Evolutionary conservation across 306 rosid species (phyloP), one percentile per base, ranked within the genome.

Genomic region (Trifolium repens): DNA sequence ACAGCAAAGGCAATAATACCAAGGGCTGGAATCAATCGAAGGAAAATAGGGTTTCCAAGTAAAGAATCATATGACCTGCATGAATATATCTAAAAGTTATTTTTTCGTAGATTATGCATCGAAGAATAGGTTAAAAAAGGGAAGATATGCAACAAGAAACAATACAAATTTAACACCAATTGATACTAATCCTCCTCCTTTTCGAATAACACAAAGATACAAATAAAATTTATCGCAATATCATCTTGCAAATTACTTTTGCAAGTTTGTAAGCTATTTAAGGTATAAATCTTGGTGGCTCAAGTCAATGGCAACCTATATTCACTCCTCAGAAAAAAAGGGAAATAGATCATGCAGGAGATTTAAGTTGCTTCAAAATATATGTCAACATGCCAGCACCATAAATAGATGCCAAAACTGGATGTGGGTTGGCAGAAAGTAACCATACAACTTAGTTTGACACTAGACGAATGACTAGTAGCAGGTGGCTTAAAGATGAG

Each of bases 1-100:
- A 89, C 89, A 79, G 97, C 92, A 84, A 96, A 96, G 74, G 93
- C 91, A 84, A 96, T 89, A 85, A 92, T 37, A 73, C 96, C 88
- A 80, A 85, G 86, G 60, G 97, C 96, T 9, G 96, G 91, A 75
- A 96, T 77, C 88, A 96, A 84, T 65, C 85, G 86, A 74, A 81
- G 76, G 57, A 85, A 77, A 75, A 79, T 74, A 72, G 92, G 86
- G 79, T 74, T 92, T 78, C 92, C 89, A 32, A 30, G 71, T 78
- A 94, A 77, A 68, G 91, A 84, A 67, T 77, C 87, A 76, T 79
- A 88, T 77, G 96, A 90, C 82, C 98, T 96, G 85, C 78, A 81
- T 67, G 54, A 67, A 74, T 65, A 60, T 61, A 55, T 55, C 24
- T 34, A 37, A 69, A 57, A 30, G n/a, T 71, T 61, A 72, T 40